phyloP scores from a whole-genome alignment of 345 rosid genomes.

The Lumnitzera racemosa region DNA sequence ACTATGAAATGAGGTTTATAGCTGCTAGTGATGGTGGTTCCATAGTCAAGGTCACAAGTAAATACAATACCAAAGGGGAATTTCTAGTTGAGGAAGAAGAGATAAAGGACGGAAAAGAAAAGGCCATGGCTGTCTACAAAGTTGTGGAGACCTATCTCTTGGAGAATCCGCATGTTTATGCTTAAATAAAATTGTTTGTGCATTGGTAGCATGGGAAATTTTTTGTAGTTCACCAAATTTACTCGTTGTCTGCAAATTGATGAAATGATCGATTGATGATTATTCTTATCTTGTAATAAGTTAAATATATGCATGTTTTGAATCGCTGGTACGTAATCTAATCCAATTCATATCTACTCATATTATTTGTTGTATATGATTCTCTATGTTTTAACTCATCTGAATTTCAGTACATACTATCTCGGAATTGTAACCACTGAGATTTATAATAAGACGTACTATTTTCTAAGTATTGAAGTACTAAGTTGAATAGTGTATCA shows the following conservation, averaged over 20 bases:
- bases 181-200: not conserved
- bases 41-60: slow-evolving; percentile 11
- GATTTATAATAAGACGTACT: too few species aligned
- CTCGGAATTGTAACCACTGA: too few species aligned
- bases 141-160: slow-evolving; percentile 29
- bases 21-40: slow-evolving; percentile 19
- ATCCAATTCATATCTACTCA: not conserved
- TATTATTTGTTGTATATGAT: too few species aligned
- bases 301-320: not conserved
- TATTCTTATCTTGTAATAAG: too few species aligned
- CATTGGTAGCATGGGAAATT: too few species aligned
- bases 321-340: not conserved
- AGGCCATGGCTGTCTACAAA: slow-evolving; percentile 18
- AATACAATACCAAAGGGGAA: slow-evolving; percentile 19
- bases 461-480: too few species aligned
- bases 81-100: slow-evolving; percentile 9
- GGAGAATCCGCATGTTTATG: slow-evolving; percentile 22
- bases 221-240: too few species aligned
- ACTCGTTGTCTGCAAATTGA: not conserved
- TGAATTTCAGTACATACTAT: too few species aligned
- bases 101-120: slow-evolving; percentile 25
- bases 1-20: slow-evolving; percentile 23
- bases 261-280: not conserved
- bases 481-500: too few species aligned
- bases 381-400: too few species aligned